Percentiles rank a stretch among this genome's conserved stretches.
These are phyloP conservation scores for Whalleya microplaca DNA, from an alignment of 2,329 filamentous ascomycete species.

Conservation along the genomic window DNA sequence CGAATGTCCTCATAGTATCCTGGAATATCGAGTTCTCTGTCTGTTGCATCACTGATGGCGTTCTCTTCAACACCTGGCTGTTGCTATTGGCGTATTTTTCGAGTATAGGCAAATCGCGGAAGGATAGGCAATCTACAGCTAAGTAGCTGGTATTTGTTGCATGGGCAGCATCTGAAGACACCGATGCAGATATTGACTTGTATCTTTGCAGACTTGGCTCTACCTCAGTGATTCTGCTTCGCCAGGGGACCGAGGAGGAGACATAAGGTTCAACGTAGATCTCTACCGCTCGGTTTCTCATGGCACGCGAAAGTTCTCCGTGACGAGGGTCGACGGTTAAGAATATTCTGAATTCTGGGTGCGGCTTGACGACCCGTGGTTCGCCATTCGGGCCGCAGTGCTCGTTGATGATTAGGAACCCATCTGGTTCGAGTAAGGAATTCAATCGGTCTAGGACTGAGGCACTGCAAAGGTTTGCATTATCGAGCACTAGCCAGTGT, in stretches of 20 bases:
- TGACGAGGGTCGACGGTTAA: conserved; percentile 90
- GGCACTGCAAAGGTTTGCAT: conserved; percentile 94
- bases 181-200: conserved; percentile 40
- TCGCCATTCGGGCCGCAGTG: conserved; percentile 83
- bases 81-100: conserved; percentile 31
- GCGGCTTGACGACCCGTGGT: conserved; percentile 77
- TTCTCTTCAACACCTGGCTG: neutral
- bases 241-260: conserved; percentile 37
- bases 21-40: conserved; percentile 1
- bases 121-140: conserved; percentile 52
- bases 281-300: conserved; percentile 94
- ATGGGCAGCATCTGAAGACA: conserved; percentile 34
- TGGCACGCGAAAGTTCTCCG: conserved; percentile 91
- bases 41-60: neutral
- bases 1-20: conserved; percentile 15
- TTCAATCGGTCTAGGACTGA: conserved; percentile 94
- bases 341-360: conserved; percentile 88
- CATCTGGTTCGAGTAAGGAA: conserved; percentile 89
- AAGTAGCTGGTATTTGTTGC: conserved; percentile 37
- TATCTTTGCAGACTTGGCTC: conserved; percentile 56
- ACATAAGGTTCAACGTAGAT: conserved; percentile 69
- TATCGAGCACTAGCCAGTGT: conserved; percentile 92
- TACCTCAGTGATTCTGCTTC: conserved; percentile 48
- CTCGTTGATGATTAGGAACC: conserved; percentile 88
- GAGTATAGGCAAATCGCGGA: conserved; percentile 49